Conservation (phyloP, 768 basidiomycete genomes). For the Suillus subaureus region DNA sequence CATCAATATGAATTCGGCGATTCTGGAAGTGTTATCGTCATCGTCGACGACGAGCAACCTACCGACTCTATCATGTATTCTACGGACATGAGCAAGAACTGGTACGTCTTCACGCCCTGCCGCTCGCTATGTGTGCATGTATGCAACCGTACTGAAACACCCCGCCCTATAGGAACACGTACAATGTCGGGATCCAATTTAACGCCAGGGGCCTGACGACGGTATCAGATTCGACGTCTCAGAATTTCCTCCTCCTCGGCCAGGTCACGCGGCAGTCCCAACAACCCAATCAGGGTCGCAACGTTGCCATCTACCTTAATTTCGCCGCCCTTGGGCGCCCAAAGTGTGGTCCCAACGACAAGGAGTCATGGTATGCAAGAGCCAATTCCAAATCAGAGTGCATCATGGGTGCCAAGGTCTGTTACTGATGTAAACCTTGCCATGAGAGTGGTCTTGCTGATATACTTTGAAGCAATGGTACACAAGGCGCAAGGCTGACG, state of each 20-base stretch:
- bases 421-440: conserved; percentile 14
- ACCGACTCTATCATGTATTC: conserved; percentile 76
- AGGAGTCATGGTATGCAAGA: conserved; percentile 88
- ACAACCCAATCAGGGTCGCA: conserved; percentile 52
- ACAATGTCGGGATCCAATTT: conserved; percentile 69
- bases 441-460: neutral
- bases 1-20: conserved; percentile 98
- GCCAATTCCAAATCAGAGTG: conserved; percentile 66
- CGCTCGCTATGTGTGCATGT: neutral
- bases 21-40: conserved; percentile 74
- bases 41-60: conserved; percentile 82
- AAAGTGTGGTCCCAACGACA: conserved; percentile 72
- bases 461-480: conserved; percentile 81
- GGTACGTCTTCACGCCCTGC: conserved; percentile 53
- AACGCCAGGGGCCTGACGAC: conserved; percentile 82
- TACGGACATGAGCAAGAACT: conserved; percentile 77
- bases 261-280: conserved; percentile 67
- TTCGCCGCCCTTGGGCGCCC: conserved; percentile 69
- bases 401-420: conserved; percentile 92
- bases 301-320: conserved; percentile 80
- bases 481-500: conserved; percentile 75
- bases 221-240: conserved; percentile 92
- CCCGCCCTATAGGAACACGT: conserved; percentile 55
- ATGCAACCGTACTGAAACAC: conserved; percentile 9
- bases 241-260: conserved; percentile 91